Evolutionary conservation across 1,284 basidiomycete species (phyloP), one percentile per base, ranked within the genome.

Genomic region (Ustilago sp.): DNA sequence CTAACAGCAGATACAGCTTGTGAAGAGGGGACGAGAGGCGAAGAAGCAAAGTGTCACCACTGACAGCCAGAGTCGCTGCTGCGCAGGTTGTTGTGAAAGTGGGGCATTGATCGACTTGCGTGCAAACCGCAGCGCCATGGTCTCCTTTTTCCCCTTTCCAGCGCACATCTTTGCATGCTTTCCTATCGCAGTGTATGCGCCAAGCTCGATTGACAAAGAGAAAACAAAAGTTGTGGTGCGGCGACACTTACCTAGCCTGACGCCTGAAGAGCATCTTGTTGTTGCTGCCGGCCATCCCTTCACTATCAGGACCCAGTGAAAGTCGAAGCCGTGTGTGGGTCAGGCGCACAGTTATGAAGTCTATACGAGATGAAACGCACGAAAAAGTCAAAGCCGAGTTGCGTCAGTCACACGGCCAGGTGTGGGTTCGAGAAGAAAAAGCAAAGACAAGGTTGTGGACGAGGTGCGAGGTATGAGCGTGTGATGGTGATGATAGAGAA

Each of bases 151-250:
- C 7, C 19, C 19, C 43, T 45, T 45, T 45, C 19, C 43, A 45
- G 19, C 43, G 43, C 43, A 45, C n/a, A 19, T 19, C 43, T 45
- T 45, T 45, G 43, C 43, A 45, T 45, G n/a, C 43, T 45, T 45
- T 45, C n/a, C 7, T 19, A 19, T 45, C 23, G 23, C 23, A 28
- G 23, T 45, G 43, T 41, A 15, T 41, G 39, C 13, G 39, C 39
- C 39, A 41, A 41, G 11, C 13, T 15, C 39, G n/a, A 45, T 28
- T 28, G n/a, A 45, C 9, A 38, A 38, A 1, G 43, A 19, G 43
- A 45, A 28, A 28, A 28, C 23, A 28, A 28, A 28, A 23, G 23
- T 23, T 23, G 23, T 23, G 23, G 43, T 19, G 43, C n/a, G 11
- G 43, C 6, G n/a, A 45, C 5, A 45, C 43, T 45, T 45, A 45